Conservation (phyloP, 139 green algal genomes). For the Coelastrella sp. region DNA sequence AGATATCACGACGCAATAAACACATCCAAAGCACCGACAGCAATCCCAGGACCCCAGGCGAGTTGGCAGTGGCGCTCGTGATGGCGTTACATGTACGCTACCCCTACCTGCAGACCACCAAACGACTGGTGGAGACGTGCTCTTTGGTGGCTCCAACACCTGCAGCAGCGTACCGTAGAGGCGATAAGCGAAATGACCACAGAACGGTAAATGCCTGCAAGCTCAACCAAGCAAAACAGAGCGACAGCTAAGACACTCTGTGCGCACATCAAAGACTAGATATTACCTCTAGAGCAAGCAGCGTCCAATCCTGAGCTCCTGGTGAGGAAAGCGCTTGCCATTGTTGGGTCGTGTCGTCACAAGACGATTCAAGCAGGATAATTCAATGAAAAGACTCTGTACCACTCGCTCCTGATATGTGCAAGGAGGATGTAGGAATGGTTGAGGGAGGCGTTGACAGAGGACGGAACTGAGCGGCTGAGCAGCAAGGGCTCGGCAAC, state of each 20-base stretch:
- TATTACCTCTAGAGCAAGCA: not conserved
- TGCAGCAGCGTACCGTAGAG: not conserved
- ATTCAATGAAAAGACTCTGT: too few species aligned
- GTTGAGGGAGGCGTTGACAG: not conserved
- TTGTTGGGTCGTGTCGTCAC: not conserved
- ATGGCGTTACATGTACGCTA: too few species aligned
- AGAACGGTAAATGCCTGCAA: not conserved
- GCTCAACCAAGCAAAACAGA: not conserved
- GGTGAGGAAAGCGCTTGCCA: not conserved
- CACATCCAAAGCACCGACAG: too few species aligned
- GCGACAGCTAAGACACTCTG: too few species aligned
- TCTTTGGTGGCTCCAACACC: not conserved
- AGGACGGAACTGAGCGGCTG: not conserved
- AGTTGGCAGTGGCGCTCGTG: too few species aligned
- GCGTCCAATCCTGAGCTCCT: not conserved
- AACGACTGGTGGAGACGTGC: too few species aligned
- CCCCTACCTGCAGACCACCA: too few species aligned
- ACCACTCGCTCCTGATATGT: slow-evolving; percentile 6
- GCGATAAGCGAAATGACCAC: not conserved
- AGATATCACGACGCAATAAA: too few species aligned
- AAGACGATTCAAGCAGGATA: not conserved
- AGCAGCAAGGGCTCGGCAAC: not conserved
- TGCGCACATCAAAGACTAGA: not conserved
- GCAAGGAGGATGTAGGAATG: not conserved
- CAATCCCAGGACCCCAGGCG: too few species aligned